Percentiles rank a stretch among this genome's conserved stretches.
Evolutionary conservation across 75 land plant species (phyloP).

Genomic region (Pinus albicaulis): DNA sequence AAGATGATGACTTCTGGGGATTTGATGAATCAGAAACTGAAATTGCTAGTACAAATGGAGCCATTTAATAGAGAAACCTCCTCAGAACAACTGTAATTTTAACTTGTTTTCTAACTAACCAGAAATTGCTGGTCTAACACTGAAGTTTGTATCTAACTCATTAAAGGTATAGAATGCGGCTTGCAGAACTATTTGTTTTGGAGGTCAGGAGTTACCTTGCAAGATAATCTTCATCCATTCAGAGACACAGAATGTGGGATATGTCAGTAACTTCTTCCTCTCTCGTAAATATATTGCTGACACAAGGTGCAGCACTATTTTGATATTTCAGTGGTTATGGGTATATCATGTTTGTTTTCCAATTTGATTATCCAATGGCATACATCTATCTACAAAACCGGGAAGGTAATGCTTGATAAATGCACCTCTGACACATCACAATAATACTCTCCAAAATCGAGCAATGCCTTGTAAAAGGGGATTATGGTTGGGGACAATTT

Average conservation of each 20-base stretch:
- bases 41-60: background rate
- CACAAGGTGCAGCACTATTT: background rate
- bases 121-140: background rate
- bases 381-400: no score
- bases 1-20: slow-evolving; percentile 11
- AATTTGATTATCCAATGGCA: no score
- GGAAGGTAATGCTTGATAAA: no score
- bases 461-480: no score
- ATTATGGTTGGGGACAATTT: no score
- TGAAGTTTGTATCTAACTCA: background rate
- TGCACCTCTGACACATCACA: no score
- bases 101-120: background rate
- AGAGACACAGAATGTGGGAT: slow-evolving; percentile 4
- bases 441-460: no score
- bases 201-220: background rate
- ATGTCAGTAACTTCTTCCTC: background rate
- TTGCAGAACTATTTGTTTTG: background rate
- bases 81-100: background rate
- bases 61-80: background rate
- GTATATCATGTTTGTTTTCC: background rate
- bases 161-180: background rate
- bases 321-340: background rate
- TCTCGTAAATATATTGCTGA: background rate
- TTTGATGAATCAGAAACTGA: slow-evolving; percentile 4
- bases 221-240: background rate